Conservation (phyloP, 768 basidiomycete genomes). For the Mycena kentingensis region DNA sequence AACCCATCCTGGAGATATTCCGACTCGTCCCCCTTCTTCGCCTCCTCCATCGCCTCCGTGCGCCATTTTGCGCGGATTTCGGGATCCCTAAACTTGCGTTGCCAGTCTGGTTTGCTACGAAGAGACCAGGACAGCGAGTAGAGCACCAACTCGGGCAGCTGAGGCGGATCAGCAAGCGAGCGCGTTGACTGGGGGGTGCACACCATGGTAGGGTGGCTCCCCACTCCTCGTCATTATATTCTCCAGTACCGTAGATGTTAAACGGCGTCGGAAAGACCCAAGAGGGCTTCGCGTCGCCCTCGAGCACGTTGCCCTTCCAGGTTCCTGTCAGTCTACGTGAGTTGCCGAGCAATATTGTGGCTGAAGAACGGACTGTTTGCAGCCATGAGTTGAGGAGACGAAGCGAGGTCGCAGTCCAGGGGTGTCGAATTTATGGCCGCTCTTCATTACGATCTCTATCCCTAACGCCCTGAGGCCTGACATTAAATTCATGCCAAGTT, state of each 20-base stretch:
- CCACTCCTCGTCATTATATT: not conserved
- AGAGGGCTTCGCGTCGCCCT: not conserved
- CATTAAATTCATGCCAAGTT: too few species aligned
- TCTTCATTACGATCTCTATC: too few species aligned
- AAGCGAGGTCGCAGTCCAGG: not conserved
- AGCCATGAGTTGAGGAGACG: not conserved
- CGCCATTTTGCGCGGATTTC: constrained; percentile 10
- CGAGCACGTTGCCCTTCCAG: not conserved
- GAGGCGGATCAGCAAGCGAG: too few species aligned
- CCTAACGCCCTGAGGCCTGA: too few species aligned
- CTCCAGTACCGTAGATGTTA: not conserved
- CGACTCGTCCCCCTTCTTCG: not conserved
- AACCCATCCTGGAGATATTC: not conserved
- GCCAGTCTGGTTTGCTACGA: constrained; percentile 18
- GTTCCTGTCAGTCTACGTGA: not conserved
- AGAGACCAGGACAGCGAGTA: constrained; percentile 15
- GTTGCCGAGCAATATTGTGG: too few species aligned
- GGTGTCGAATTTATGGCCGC: not conserved
- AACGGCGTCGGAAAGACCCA: not conserved
- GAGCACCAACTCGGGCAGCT: constrained; percentile 17
- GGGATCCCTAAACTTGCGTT: constrained; percentile 5
- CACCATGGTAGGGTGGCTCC: not conserved
- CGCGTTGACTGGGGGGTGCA: too few species aligned
- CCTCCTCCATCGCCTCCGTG: constrained; percentile 5
- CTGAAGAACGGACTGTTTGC: too few species aligned